Conservation (phyloP, 352 stramenopile genomes). For the Pilasporangium apinafurcum region DNA sequence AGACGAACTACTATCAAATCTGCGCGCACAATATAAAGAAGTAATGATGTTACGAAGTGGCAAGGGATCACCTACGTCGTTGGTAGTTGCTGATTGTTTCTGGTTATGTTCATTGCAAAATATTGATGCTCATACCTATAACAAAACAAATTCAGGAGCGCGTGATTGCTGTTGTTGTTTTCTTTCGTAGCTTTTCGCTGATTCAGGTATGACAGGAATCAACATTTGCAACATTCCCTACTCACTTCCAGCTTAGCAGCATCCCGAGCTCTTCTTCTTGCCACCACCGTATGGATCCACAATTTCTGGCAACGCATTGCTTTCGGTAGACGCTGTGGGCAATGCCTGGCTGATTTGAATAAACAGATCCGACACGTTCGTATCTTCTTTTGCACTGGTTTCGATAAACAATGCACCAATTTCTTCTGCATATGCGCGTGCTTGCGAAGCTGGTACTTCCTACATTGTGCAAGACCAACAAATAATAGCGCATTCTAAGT, state of each 20-base stretch:
- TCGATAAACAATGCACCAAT: constrained; percentile 91
- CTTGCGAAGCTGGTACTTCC: constrained; percentile 83
- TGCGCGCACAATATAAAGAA: neutral
- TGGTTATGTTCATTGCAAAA: too few relatives aligned
- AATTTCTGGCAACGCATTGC: constrained; percentile 80
- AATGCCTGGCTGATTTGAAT: constrained; percentile 85
- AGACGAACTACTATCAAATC: neutral
- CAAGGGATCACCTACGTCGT: too few relatives aligned
- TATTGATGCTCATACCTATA: too few relatives aligned
- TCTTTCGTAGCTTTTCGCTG: neutral
- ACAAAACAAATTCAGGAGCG: too few relatives aligned
- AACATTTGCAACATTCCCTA: neutral
- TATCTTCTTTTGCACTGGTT: constrained; percentile 93
- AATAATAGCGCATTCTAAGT: neutral
- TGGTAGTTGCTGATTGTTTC: too few relatives aligned
- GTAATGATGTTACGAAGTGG: too few relatives aligned
- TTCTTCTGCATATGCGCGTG: constrained; percentile 89
- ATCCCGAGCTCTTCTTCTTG: constrained; percentile 81
- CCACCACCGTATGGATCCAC: constrained; percentile 78
- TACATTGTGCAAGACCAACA: too few relatives aligned
- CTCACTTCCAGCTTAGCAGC: constrained; percentile 35
- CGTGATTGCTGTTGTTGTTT: neutral
- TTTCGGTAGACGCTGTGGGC: constrained; percentile 61
- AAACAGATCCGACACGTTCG: constrained; percentile 93
- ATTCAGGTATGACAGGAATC: too few relatives aligned